Evolutionary conservation across 2,329 filamentous ascomycete species (phyloP).

Genomic region (Botryotinia convoluta): DNA sequence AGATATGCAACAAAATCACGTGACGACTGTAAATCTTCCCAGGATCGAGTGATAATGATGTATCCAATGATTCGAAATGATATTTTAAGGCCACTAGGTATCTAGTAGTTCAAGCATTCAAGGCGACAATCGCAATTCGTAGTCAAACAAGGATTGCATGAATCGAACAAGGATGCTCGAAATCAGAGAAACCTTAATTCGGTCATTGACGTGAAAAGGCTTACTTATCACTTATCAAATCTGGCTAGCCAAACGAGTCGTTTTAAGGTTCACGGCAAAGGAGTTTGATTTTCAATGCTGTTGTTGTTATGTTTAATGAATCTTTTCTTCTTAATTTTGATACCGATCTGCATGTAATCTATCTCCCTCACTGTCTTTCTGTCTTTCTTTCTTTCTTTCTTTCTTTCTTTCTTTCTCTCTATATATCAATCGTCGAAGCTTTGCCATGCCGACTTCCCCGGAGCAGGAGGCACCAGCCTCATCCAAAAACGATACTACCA

Average conservation of each 20-base stretch:
- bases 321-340: not conserved
- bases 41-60: not conserved
- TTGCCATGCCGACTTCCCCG: constrained; percentile 10
- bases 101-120: not conserved
- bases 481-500: not conserved
- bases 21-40: not conserved
- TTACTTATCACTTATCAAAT: not conserved
- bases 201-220: not conserved
- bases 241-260: not conserved
- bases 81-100: no score
- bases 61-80: no score
- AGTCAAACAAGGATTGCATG: not conserved
- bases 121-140: not conserved
- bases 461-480: not conserved
- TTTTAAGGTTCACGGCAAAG: not conserved
- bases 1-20: constrained; percentile 10
- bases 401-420: not conserved
- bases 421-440: not conserved
- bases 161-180: not conserved
- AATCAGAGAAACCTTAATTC: constrained; percentile 1
- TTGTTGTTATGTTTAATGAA: not conserved
- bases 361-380: not conserved
- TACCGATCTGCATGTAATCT: not conserved
- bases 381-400: not conserved
- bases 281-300: not conserved